These are phyloP conservation scores for Stagonosporopsis tanaceti DNA, from an alignment of 2,329 filamentous ascomycete species.

Conservation along the genomic window DNA sequence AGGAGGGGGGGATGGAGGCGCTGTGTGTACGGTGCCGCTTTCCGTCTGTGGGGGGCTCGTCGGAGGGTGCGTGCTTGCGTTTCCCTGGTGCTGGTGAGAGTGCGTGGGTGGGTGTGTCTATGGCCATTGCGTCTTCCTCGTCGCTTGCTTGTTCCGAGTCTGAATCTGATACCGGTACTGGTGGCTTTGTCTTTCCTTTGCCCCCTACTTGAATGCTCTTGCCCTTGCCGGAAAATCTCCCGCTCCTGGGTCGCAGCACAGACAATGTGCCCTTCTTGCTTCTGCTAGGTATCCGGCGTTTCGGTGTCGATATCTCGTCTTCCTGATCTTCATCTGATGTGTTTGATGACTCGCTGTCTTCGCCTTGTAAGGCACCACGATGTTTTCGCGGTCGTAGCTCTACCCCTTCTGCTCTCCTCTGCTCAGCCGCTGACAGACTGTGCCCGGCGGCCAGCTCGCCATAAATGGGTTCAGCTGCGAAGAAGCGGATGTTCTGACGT, in stretches of 20 bases:
- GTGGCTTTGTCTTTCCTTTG: constrained; percentile 35
- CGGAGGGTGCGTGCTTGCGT: constrained; percentile 35
- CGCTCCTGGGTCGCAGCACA: constrained; percentile 45
- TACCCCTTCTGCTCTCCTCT: constrained; percentile 41
- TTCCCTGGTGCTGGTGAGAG: constrained; percentile 38
- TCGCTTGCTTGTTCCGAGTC: constrained; percentile 28
- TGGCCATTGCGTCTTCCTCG: constrained; percentile 36
- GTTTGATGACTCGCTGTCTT: constrained; percentile 33
- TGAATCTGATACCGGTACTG: constrained; percentile 22
- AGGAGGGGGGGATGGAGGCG: constrained; percentile 29
- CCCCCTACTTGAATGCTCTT: constrained; percentile 34
- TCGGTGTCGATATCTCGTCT: constrained; percentile 31
- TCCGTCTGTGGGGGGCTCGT: constrained; percentile 23
- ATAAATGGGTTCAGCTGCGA: constrained; percentile 45
- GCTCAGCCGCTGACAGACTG: constrained; percentile 39
- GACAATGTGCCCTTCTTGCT: constrained; percentile 44
- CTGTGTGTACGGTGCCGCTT: constrained; percentile 43
- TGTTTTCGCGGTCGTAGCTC: constrained; percentile 42
- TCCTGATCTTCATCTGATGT: constrained; percentile 35
- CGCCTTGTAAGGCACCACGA: constrained; percentile 34
- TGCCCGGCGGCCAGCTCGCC: constrained; percentile 38
- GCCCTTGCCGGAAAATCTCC: constrained; percentile 47
- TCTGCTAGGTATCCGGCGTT: constrained; percentile 27
- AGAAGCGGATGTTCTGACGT: constrained; percentile 39
- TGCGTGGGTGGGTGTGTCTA: constrained; percentile 42